Evolutionary conservation across 2,329 filamentous ascomycete genomes (phyloP).

Genomic region (Fusarium euwallaceae): DNA sequence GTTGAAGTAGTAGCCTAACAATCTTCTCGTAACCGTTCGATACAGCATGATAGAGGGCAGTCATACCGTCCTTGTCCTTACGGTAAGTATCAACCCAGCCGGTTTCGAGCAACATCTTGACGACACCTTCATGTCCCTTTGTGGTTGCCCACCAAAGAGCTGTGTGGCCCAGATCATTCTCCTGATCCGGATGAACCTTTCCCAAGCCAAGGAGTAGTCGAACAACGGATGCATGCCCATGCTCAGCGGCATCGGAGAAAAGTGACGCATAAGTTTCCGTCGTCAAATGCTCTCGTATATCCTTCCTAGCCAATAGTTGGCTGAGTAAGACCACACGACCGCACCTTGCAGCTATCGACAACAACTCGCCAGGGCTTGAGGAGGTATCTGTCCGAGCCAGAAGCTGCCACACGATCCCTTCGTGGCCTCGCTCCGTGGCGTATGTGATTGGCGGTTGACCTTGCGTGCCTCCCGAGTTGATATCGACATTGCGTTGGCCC

Average conservation of each 20-base stretch:
- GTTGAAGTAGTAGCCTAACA: neutral
- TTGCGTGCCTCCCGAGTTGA: neutral
- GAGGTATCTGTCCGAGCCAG: neutral
- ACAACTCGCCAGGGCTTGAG: neutral
- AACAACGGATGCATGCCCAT: neutral
- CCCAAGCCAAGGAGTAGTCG: neutral
- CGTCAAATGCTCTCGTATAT: neutral
- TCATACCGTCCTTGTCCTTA: neutral
- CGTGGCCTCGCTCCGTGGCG: neutral
- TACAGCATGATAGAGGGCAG: neutral
- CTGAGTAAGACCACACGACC: neutral
- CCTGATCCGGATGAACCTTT: neutral
- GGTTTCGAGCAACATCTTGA: neutral
- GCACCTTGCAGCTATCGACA: neutral
- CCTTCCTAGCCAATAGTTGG: neutral
- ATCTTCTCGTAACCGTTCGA: neutral
- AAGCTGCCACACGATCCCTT: slow-evolving; percentile 2
- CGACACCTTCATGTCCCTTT: neutral
- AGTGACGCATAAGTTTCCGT: neutral
- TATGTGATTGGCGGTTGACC: too few species aligned
- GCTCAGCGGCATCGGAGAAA: neutral
- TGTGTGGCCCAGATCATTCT: neutral
- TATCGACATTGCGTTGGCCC: neutral
- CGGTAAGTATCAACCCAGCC: neutral
- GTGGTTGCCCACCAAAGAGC: neutral